Percentiles rank a stretch among this genome's conserved stretches.
Conservation (phyloP, 2,329 filamentous ascomycete species). For the Fusarium sp. region DNA sequence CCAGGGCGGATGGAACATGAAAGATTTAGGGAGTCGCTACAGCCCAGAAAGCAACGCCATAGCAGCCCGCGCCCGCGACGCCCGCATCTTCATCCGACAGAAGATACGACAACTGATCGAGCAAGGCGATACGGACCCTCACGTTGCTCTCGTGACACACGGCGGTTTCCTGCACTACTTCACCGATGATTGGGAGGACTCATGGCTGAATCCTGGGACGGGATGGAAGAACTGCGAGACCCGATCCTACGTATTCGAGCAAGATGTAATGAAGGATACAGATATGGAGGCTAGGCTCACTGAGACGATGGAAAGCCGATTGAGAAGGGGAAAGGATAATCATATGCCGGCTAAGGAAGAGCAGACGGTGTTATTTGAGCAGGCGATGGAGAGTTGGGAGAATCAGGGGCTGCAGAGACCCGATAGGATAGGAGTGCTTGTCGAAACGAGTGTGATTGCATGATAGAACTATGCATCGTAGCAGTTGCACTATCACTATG, state of each 20-base stretch:
- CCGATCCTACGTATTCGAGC: not conserved
- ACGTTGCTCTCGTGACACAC: not conserved
- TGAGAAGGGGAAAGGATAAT: not conserved
- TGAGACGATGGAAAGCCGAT: not conserved
- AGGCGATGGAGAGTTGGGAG: not conserved
- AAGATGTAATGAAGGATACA: not conserved
- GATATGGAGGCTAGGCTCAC: not conserved
- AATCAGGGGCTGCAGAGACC: not conserved
- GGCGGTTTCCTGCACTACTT: not conserved
- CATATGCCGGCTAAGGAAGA: not conserved
- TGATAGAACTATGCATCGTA: not conserved
- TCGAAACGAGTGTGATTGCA: not conserved
- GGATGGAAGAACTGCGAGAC: not conserved
- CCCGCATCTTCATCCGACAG: not conserved
- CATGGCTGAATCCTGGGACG: not conserved
- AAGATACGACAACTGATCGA: not conserved
- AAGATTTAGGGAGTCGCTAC: not conserved
- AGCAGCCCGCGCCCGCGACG: not conserved
- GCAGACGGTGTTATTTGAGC: not conserved
- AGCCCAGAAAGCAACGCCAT: not conserved
- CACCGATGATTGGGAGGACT: not conserved
- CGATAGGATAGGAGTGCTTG: not conserved
- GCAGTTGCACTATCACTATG: not conserved
- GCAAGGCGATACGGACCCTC: not conserved
- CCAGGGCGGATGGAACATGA: not conserved